Evolutionary conservation across 257 asterid genomes (phyloP).

Genomic region (Anisodus tanguticus): DNA sequence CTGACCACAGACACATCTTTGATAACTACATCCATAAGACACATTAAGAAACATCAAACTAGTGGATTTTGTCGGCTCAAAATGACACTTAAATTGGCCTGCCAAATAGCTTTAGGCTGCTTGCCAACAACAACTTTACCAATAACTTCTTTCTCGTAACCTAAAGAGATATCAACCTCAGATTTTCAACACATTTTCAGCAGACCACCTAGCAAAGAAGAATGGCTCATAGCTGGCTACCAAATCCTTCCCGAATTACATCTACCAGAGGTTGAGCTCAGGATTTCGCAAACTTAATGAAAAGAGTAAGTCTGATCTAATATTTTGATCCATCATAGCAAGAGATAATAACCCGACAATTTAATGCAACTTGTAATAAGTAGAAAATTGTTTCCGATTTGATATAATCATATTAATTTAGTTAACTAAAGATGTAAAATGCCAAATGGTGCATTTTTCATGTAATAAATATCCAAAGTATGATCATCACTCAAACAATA

Average conservation of each 20-base stretch:
- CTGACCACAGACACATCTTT: background rate
- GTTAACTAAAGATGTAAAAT: background rate
- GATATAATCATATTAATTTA: conserved; percentile 16
- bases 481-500: background rate
- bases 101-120: background rate
- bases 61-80: background rate
- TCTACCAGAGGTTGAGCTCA: conserved; percentile 15
- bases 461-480: conserved; percentile 11
- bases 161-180: conserved; percentile 1
- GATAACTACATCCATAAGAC: background rate
- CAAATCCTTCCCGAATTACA: background rate
- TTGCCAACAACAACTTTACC: background rate
- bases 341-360: background rate
- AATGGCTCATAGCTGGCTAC: background rate
- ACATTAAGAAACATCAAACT: background rate
- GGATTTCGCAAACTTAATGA: background rate
- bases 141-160: conserved; percentile 1
- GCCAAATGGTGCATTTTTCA: background rate
- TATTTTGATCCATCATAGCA: background rate
- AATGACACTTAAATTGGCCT: conserved; percentile 22
- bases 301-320: conserved; percentile 1
- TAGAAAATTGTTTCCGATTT: background rate
- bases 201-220: background rate
- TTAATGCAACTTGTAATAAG: background rate
- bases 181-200: conserved; percentile 5